Evolutionary conservation across 179 eudicot species (phyloP), one percentile per base, ranked within the genome.

Genomic region (Drosera spatulata): DNA sequence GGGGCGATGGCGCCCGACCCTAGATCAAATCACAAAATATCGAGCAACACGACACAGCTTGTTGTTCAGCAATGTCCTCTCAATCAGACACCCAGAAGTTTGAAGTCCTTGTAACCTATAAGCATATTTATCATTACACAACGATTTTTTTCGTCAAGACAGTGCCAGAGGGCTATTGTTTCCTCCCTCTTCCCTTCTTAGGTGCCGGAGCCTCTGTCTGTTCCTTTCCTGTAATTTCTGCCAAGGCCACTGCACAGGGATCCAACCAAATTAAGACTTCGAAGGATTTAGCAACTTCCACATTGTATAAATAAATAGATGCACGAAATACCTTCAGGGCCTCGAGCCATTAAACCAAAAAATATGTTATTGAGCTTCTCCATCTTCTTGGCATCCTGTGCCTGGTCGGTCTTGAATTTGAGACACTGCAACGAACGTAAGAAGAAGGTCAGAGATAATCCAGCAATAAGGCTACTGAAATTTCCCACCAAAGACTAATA

Each of bases 311-410:
- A 54, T 39, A 9, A 53, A 53, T 5, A 15, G 8, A 41, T 14
- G 37, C 3, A 7, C 37, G 59, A 46, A 43, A 7, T 79, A 88
- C 98, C 95, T 72, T 88, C 96, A 68, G 96, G 98, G 65, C 91
- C 95, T 37, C 98, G 91, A 64, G 98, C 85, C 96, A 85, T 88
- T 79, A 91, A 58, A 41, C 91, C 76, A 63, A 91, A 91, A 78
- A 91, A 85, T 56, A 91, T 88, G 66, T 88, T 91, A 69, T 91
- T 91, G 39, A 91, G 82, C 77, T 91, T 91, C 79, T 91, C 98
- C 96, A 91, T 91, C 79, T 88, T 91, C 80, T 88, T 91, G 15
- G 96, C 98, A 69, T 91, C 96, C 55, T 91, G 98, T 8, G 85
- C 95, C 69, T 91, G 98, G 75, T 91, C 96, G 10, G 96, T 91